Evolutionary conservation across 768 basidiomycete genomes (phyloP).

Genomic region (Chiua virens): DNA sequence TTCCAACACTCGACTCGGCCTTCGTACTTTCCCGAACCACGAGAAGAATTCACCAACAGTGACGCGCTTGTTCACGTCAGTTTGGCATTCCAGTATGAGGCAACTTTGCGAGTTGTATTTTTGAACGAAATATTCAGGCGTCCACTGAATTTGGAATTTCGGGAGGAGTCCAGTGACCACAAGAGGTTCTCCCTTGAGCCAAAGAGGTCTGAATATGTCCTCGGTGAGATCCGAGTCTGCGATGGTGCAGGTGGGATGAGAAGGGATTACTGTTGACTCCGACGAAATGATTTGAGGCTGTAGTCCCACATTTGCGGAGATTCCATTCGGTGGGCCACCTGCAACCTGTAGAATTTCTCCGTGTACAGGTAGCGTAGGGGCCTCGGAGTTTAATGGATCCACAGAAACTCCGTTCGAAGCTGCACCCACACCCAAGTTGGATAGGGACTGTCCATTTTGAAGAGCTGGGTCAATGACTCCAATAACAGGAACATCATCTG

Average conservation of each 20-base stretch:
- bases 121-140: conserved; percentile 75
- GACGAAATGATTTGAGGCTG: conserved; percentile 8
- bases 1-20: conserved; percentile 63
- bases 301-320: neutral
- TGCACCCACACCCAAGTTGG: neutral
- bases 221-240: conserved; percentile 51
- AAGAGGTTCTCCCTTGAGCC: conserved; percentile 74
- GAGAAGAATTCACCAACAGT: conserved; percentile 80
- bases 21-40: conserved; percentile 68
- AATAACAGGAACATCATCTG: conserved; percentile 21
- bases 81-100: conserved; percentile 82
- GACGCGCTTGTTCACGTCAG: conserved; percentile 57
- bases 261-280: conserved; percentile 40
- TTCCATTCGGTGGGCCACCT: conserved; percentile 9
- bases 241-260: conserved; percentile 47
- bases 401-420: conserved; percentile 12
- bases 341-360: conserved; percentile 8
- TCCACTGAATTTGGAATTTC: conserved; percentile 73
- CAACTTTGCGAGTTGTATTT: conserved; percentile 64
- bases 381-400: conserved; percentile 6
- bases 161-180: conserved; percentile 67
- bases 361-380: neutral
- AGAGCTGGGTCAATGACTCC: conserved; percentile 32
- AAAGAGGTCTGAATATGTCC: conserved; percentile 62
- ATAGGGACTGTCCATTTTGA: conserved; percentile 14